Conservation (phyloP, 352 stramenopile species). For the Phytophthora pseudosyringae region DNA sequence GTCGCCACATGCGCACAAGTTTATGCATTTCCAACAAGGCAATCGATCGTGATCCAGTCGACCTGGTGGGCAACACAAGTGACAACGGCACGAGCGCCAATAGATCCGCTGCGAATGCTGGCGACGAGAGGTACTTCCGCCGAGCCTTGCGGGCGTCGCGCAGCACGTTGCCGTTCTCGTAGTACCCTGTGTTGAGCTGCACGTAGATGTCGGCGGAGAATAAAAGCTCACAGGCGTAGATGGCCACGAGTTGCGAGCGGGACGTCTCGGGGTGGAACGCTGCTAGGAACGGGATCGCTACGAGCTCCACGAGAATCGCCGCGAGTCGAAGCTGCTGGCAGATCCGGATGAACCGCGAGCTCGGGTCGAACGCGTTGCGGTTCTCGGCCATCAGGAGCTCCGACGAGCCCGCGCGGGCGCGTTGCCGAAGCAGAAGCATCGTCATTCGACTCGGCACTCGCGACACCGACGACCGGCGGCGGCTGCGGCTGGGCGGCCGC, state of each 20-base stretch:
- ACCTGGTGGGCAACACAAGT: slow-evolving; percentile 31
- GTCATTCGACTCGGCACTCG: slow-evolving; percentile 15
- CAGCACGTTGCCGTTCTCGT: slow-evolving; percentile 72
- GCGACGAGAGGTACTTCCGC: slow-evolving; percentile 67
- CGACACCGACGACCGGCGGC: slow-evolving; percentile 33
- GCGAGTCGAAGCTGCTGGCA: slow-evolving; percentile 65
- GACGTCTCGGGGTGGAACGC: slow-evolving; percentile 35
- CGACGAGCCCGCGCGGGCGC: slow-evolving; percentile 49
- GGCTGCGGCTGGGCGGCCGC: slow-evolving; percentile 19
- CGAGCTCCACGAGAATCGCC: slow-evolving; percentile 60
- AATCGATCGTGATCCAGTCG: slow-evolving; percentile 17
- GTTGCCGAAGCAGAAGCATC: slow-evolving; percentile 38
- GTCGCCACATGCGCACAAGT: slow-evolving; percentile 52
- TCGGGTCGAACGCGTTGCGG: slow-evolving; percentile 67
- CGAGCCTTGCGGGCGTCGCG: slow-evolving; percentile 61
- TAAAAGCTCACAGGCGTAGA: slow-evolving; percentile 65
- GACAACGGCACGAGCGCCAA: slow-evolving; percentile 57
- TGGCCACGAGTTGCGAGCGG: slow-evolving; percentile 34
- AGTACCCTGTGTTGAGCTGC: slow-evolving; percentile 78
- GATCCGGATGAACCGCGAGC: slow-evolving; percentile 51
- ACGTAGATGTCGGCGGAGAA: slow-evolving; percentile 75
- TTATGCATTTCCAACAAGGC: slow-evolving; percentile 64
- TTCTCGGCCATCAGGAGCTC: slow-evolving; percentile 58
- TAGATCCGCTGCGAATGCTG: slow-evolving; percentile 58
- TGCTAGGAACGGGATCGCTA: slow-evolving; percentile 53